phyloP scores from a whole-genome alignment of 352 stramenopile species.

The Pythium sp. region DNA sequence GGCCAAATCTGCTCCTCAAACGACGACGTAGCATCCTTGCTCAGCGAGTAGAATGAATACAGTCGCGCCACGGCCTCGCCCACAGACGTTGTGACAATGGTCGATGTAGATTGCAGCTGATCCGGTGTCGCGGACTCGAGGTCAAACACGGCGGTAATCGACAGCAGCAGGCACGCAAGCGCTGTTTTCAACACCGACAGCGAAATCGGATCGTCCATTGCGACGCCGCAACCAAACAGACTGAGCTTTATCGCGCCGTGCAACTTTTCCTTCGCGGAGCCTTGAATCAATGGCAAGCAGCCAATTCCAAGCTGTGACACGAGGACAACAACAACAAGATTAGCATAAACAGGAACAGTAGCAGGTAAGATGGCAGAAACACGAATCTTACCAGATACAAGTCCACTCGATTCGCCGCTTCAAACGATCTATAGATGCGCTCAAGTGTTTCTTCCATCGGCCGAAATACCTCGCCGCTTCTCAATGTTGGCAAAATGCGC shows the following conservation, averaged over 20 bases:
- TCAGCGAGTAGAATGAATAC: slow-evolving; percentile 42
- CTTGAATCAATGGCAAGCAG: slow-evolving; percentile 51
- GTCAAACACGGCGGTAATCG: slow-evolving; percentile 64
- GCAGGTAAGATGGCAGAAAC: neutral
- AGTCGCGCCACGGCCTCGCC: slow-evolving; percentile 47
- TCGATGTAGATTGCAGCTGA: slow-evolving; percentile 50
- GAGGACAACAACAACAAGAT: neutral
- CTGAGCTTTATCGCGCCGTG: slow-evolving; percentile 55
- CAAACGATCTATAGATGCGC: slow-evolving; percentile 65
- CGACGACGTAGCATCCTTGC: slow-evolving; percentile 27
- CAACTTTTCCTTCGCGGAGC: slow-evolving; percentile 54
- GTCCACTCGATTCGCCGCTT: slow-evolving; percentile 49
- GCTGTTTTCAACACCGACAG: slow-evolving; percentile 35
- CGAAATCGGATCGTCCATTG: slow-evolving; percentile 31
- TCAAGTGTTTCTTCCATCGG: slow-evolving; percentile 62
- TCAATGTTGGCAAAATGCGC: slow-evolving; percentile 46
- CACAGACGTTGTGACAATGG: slow-evolving; percentile 56
- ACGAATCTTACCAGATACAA: slow-evolving; percentile 47
- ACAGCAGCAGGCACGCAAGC: slow-evolving; percentile 50
- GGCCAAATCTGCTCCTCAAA: slow-evolving; percentile 51
- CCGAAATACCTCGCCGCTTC: slow-evolving; percentile 55
- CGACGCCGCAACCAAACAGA: slow-evolving; percentile 35
- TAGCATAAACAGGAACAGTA: neutral
- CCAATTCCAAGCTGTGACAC: slow-evolving; percentile 44
- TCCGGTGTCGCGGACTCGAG: slow-evolving; percentile 45